Evolutionary conservation across 306 rosid species (phyloP).

Genomic region (Mucuna pruriens): DNA sequence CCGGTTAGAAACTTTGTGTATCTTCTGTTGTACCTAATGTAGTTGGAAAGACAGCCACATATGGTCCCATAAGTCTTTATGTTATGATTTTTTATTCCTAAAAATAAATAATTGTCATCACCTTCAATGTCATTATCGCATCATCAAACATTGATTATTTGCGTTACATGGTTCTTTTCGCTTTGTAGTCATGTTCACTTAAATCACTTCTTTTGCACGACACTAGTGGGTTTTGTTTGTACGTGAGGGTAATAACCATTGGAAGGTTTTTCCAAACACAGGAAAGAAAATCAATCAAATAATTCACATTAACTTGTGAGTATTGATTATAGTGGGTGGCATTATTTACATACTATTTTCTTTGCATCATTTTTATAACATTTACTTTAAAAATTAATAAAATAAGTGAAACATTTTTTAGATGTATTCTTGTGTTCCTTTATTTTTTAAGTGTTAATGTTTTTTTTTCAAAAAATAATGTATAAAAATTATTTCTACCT

Average conservation of each 20-base stretch:
- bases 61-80: neutral
- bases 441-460: no score
- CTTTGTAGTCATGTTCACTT: neutral
- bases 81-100: neutral
- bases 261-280: neutral
- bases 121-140: neutral
- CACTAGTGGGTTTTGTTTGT: neutral
- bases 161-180: conserved; percentile 1
- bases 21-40: conserved; percentile 18
- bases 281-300: neutral
- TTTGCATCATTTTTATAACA: neutral
- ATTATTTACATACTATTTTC: neutral
- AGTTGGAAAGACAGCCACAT: conserved; percentile 1
- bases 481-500: no score
- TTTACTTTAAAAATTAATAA: neutral
- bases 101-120: neutral
- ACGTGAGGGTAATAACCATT: neutral
- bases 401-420: neutral
- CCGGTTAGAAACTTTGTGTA: neutral
- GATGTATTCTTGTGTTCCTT: neutral
- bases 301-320: no score
- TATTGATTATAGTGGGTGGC: no score
- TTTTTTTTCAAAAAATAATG: no score
- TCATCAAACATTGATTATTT: neutral
- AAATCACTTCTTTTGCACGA: conserved; percentile 4